Evolutionary conservation across 805 yeast species (phyloP).

Genomic region (Grigorovia yakushimaensis): DNA sequence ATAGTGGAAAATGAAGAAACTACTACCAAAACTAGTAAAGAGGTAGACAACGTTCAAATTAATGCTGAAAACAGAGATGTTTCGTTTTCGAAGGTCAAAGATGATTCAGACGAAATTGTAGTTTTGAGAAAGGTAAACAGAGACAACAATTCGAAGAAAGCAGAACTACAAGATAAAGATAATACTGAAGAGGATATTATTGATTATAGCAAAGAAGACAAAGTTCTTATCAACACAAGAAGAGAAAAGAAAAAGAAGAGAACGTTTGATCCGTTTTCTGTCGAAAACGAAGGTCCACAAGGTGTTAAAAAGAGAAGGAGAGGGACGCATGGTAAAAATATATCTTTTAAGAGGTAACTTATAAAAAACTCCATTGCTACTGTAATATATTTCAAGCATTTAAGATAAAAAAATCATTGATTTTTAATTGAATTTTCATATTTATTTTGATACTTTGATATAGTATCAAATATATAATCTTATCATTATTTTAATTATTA

Average conservation of each 20-base stretch:
- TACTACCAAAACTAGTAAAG: too few relatives aligned
- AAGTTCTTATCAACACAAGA: slow-evolving; percentile 26
- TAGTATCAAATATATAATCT: too few relatives aligned
- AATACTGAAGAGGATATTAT: slow-evolving; percentile 17
- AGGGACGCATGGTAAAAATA: slow-evolving; percentile 21
- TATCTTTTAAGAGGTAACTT: slow-evolving; percentile 24
- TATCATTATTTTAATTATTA: background rate
- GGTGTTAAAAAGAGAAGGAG: slow-evolving; percentile 37
- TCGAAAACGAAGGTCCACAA: slow-evolving; percentile 40
- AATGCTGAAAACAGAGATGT: slow-evolving; percentile 1
- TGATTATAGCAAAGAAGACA: slow-evolving; percentile 38
- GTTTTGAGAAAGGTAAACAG: slow-evolving; percentile 29
- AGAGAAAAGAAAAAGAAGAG: slow-evolving; percentile 30
- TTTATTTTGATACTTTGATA: too few relatives aligned
- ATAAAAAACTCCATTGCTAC: too few relatives aligned
- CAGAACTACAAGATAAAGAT: slow-evolving; percentile 1
- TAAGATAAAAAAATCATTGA: too few relatives aligned
- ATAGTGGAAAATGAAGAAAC: too few relatives aligned
- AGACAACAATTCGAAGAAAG: slow-evolving; percentile 6
- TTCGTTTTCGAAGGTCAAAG: slow-evolving; percentile 5
- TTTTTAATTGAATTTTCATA: too few relatives aligned
- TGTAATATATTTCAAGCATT: too few relatives aligned
- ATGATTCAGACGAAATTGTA: slow-evolving; percentile 32
- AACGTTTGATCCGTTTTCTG: slow-evolving; percentile 52
- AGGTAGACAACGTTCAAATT: background rate